A percentile compares a stretch with the other conserved stretches of the same genome.
Conservation (phyloP, 305 asterid genomes). For the Coffea humblotiana region DNA sequence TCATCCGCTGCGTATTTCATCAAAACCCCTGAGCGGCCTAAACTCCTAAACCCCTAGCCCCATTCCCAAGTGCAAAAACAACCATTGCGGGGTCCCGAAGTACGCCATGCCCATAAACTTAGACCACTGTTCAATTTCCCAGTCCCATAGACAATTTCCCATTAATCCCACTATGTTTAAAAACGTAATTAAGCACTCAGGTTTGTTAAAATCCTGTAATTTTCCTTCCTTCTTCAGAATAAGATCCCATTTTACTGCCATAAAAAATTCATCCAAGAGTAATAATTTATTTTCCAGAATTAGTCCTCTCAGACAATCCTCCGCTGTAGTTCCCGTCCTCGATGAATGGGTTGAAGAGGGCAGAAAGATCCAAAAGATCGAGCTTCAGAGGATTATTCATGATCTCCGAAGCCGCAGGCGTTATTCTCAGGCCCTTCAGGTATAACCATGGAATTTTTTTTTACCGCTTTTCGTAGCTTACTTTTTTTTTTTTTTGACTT, state of each 20-base stretch:
- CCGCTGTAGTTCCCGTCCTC: constrained; percentile 43
- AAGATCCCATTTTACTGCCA: constrained; percentile 28
- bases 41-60: neutral
- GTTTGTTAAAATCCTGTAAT: constrained; percentile 14
- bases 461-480: neutral
- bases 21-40: too few species aligned
- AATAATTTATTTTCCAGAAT: constrained; percentile 59
- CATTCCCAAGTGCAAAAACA: neutral
- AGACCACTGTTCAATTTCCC: constrained; percentile 26
- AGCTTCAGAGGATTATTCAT: constrained; percentile 54
- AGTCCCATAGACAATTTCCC: constrained; percentile 11
- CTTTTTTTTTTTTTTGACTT: constrained; percentile 2
- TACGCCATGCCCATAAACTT: constrained; percentile 18
- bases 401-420: constrained; percentile 60
- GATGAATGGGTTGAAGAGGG: constrained; percentile 68
- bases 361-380: constrained; percentile 36
- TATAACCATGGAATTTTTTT: constrained; percentile 7
- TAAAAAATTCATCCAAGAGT: constrained; percentile 15
- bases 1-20: too few species aligned
- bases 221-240: constrained; percentile 11
- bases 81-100: neutral
- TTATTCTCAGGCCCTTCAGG: constrained; percentile 63
- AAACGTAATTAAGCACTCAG: constrained; percentile 26
- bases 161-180: constrained; percentile 33
- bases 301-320: constrained; percentile 37